Base-by-base conservation (phyloP, 208 protist species). In the Crithidia sp. region DNA sequence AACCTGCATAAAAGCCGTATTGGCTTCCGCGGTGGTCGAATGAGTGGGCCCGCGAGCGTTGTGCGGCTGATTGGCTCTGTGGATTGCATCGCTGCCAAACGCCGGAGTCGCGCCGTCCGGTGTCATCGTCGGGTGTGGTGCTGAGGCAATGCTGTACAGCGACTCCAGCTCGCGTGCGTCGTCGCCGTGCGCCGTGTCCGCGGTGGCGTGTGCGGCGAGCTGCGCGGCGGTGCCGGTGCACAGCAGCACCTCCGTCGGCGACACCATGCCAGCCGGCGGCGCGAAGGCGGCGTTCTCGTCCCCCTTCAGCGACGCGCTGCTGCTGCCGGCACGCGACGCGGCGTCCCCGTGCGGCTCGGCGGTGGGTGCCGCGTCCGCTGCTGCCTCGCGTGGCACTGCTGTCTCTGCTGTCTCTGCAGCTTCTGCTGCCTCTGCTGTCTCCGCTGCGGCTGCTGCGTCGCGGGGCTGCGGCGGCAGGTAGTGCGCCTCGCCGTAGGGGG, bases 401-500 rank as follows among this genome's bases (percentile, higher is more conserved):
- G 45, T n/a, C n/a, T 17, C 53, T n/a, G 45, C 41, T 28, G 39
- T 19, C 7, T 8, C 40, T 59, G 66, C 60, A 16, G 4, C 44
- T 49, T 10, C 10, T 6, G 44, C 44, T 13, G 44, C 8, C 39
- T 52, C 64, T 16, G 50, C 44, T 3, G 50, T 9, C 19, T 43
- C 52, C 17, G 5, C 36, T 5, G 16, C 49, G 44, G 8, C 61
- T 4, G 10, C 0, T 28, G 61, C 6, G 12, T 16, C 67, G 43
- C 4, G 12, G 44, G 37, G 45, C 16, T 55, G 36, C 57, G 9
- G 56, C 8, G 28, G 8, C 45, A 73, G 67, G 49, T 73, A 73
- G 67, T 65, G 60, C 3, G 41, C 67, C 39, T 73, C 44, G 39
- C 67, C 41, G 67, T 73, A 73, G 8, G 67, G 47, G 39, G 57